These are phyloP conservation scores for Lentinula aciculospora DNA, from an alignment of 768 basidiomycete species.

Conservation along the genomic window DNA sequence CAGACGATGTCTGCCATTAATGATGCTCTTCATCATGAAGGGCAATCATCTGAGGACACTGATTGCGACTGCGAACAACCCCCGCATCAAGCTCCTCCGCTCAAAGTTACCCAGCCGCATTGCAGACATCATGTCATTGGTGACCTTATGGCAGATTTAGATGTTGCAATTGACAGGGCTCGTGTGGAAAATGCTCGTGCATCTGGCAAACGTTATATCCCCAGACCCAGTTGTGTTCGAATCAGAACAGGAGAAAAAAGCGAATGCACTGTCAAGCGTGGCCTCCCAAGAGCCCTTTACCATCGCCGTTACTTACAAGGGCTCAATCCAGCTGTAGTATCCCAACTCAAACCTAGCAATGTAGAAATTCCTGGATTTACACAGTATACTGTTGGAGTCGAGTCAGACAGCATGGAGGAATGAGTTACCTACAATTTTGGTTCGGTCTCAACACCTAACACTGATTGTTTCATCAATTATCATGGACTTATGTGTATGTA, in stretches of 20 bases:
- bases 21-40: not conserved
- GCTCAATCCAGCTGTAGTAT: not conserved
- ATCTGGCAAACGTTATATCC: not conserved
- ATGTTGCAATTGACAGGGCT: not conserved
- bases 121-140: not conserved
- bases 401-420: not conserved
- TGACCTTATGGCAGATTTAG: not conserved
- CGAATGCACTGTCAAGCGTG: not conserved
- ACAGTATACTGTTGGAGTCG: not conserved
- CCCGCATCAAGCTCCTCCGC: not conserved
- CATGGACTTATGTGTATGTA: too few species aligned
- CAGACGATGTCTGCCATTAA: not conserved
- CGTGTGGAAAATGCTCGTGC: not conserved
- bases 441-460: too few species aligned
- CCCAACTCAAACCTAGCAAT: not conserved
- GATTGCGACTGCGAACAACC: not conserved
- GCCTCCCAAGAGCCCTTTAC: not conserved
- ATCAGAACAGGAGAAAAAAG: not conserved
- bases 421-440: too few species aligned
- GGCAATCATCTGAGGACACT: not conserved
- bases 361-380: not conserved
- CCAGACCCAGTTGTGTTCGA: not conserved
- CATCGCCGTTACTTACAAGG: not conserved
- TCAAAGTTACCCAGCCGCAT: not conserved
- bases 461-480: too few species aligned